Percentiles rank a stretch among this genome's conserved stretches.
These are phyloP conservation scores for Penicillium sclerotigenum DNA, from an alignment of 2,329 filamentous ascomycete species.

Conservation along the genomic window DNA sequence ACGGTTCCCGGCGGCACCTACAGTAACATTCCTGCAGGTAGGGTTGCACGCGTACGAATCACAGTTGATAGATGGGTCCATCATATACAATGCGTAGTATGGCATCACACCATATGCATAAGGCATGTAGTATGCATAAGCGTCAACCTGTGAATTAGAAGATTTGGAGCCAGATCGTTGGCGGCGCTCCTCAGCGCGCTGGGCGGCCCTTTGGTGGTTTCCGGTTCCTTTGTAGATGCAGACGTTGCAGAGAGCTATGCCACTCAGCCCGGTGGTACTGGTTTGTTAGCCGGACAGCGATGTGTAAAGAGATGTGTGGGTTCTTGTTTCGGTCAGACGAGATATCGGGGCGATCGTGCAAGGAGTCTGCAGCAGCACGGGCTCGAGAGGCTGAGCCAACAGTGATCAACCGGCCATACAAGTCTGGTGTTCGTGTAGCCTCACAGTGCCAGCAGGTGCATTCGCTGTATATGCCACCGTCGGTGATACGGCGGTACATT, in stretches of 20 bases:
- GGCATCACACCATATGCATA: constrained; percentile 47
- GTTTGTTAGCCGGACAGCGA: constrained; percentile 51
- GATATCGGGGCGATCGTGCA: constrained; percentile 41
- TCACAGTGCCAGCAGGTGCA: constrained; percentile 61
- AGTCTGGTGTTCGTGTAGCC: constrained; percentile 58
- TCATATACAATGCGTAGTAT: constrained; percentile 48
- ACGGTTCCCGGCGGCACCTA: constrained; percentile 48
- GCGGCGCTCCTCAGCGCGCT: constrained; percentile 30
- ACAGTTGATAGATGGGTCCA: constrained; percentile 42
- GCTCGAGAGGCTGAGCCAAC: constrained; percentile 51
- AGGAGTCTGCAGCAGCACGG: constrained; percentile 49
- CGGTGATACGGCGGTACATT: constrained; percentile 62
- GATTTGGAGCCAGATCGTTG: constrained; percentile 32
- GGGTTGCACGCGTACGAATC: constrained; percentile 47
- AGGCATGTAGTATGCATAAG: constrained; percentile 25
- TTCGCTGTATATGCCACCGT: constrained; percentile 55
- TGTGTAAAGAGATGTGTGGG: constrained; percentile 72
- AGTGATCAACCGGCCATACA: constrained; percentile 43
- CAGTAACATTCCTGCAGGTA: constrained; percentile 41
- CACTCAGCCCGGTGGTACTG: constrained; percentile 15
- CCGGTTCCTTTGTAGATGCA: constrained; percentile 52
- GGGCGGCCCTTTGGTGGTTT: constrained; percentile 51
- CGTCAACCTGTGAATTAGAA: constrained; percentile 8
- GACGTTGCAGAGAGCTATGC: constrained; percentile 22
- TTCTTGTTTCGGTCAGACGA: constrained; percentile 54